Evolutionary conservation across 2,329 filamentous ascomycete genomes (phyloP).

Genomic region (Colletotrichum horii): DNA sequence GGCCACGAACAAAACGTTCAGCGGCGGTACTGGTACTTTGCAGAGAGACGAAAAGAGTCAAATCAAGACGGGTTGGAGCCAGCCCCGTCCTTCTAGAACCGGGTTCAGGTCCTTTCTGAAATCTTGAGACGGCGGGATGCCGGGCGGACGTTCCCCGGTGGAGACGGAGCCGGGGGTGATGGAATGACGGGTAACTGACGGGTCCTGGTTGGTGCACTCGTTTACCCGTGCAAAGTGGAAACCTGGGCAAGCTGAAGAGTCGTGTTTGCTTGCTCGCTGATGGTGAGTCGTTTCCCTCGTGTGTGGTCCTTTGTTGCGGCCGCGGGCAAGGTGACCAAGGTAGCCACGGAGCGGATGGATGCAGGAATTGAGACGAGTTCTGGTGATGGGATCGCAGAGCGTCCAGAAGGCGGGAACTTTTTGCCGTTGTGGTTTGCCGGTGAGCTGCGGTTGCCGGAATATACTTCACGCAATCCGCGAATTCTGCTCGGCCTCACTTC

Average conservation of each 20-base stretch:
- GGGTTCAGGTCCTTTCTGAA: conserved; percentile 11
- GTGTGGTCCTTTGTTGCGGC: background rate
- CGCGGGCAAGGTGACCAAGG: background rate
- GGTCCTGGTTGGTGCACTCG: background rate
- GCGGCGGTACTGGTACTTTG: background rate
- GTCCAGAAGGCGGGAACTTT: background rate
- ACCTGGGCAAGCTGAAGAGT: background rate
- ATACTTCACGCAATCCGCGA: background rate
- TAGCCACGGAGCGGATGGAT: background rate
- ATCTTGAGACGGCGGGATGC: conserved; percentile 19
- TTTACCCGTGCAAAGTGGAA: background rate
- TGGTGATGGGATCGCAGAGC: background rate
- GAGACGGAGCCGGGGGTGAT: conserved; percentile 7
- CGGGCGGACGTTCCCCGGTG: conserved; percentile 19
- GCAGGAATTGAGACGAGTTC: background rate
- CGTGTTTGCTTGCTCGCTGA: background rate
- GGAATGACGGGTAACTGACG: conserved; percentile 10
- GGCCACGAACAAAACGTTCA: background rate
- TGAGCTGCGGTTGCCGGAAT: background rate
- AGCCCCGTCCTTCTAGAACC: conserved; percentile 19
- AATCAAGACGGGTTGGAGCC: background rate
- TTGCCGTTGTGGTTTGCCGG: background rate
- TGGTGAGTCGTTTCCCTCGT: background rate
- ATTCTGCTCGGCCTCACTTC: background rate
- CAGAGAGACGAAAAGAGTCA: background rate